Conservation (phyloP, 2,329 filamentous ascomycete species). For the Apiospora phragmitis region DNA sequence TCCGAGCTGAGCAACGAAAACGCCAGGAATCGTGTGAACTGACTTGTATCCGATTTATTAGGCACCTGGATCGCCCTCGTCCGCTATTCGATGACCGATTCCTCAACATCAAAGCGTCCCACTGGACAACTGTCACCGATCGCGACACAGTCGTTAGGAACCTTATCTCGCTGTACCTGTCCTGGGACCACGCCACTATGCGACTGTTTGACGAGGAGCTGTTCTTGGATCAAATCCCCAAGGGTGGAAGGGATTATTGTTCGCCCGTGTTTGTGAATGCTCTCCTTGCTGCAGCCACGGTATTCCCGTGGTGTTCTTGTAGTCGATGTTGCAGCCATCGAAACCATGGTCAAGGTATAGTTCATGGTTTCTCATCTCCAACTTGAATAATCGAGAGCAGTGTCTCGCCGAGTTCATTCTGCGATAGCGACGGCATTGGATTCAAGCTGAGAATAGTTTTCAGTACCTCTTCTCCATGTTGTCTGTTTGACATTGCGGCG, state of each 20-base stretch:
- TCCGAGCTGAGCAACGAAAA: not conserved
- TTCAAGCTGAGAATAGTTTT: not conserved
- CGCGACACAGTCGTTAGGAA: conserved; percentile 1
- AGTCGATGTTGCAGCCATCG: not conserved
- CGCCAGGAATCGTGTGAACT: not conserved
- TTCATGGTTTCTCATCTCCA: not conserved
- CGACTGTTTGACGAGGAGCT: conserved; percentile 9
- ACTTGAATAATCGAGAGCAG: too few relatives aligned
- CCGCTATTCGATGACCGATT: not conserved
- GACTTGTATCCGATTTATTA: not conserved
- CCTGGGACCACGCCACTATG: conserved; percentile 12
- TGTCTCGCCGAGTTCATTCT: too few relatives aligned
- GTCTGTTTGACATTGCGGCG: not conserved
- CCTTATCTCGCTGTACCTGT: conserved; percentile 10
- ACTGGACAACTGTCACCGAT: not conserved
- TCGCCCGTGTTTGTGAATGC: conserved; percentile 10
- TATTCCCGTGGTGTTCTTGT: not conserved
- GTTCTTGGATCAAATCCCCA: not conserved
- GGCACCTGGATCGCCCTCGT: not conserved
- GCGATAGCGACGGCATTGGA: too few relatives aligned
- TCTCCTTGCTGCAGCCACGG: conserved; percentile 4
- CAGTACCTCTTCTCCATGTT: not conserved
- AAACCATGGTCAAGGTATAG: not conserved
- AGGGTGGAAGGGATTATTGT: not conserved
- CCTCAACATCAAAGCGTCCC: not conserved